Evolutionary conservation across 2,329 filamentous ascomycete genomes (phyloP).

Genomic region (Aspergillus viridinutans): DNA sequence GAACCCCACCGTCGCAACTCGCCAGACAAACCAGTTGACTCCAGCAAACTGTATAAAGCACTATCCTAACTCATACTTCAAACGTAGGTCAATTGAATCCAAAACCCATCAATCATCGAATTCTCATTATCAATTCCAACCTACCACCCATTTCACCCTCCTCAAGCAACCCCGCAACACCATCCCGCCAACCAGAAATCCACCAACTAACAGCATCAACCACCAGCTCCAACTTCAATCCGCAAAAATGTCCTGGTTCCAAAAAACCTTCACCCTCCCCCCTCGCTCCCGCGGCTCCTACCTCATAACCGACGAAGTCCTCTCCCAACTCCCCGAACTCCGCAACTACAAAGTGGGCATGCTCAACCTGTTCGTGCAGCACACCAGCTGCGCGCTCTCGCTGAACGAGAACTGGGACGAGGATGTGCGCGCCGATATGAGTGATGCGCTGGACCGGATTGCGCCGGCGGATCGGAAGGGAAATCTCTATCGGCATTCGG

Average conservation of each 20-base stretch:
- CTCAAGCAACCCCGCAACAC: constrained; percentile 4
- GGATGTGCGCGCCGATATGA: constrained; percentile 91
- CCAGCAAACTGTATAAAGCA: background rate
- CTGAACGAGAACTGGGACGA: constrained; percentile 89
- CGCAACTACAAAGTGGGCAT: constrained; percentile 77
- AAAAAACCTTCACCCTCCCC: constrained; percentile 80
- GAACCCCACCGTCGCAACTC: background rate
- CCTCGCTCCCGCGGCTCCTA: constrained; percentile 76
- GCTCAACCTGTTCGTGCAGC: constrained; percentile 88
- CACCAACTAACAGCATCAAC: background rate
- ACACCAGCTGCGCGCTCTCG: constrained; percentile 85
- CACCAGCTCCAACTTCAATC: background rate
- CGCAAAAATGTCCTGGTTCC: constrained; percentile 64
- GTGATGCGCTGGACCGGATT: constrained; percentile 84
- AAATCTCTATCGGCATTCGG: constrained; percentile 76
- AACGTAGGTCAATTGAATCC: background rate
- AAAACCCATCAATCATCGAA: background rate
- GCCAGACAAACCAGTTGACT: background rate
- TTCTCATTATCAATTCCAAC: background rate
- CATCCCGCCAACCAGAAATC: background rate
- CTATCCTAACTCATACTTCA: background rate
- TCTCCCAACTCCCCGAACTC: constrained; percentile 71
- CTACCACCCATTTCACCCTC: background rate
- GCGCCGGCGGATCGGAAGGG: constrained; percentile 76
- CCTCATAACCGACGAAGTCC: constrained; percentile 76